A percentile compares a stretch with the other conserved stretches of the same genome.
Conservation (phyloP, 1,284 basidiomycete species). For the Gymnopus androsaceus region DNA sequence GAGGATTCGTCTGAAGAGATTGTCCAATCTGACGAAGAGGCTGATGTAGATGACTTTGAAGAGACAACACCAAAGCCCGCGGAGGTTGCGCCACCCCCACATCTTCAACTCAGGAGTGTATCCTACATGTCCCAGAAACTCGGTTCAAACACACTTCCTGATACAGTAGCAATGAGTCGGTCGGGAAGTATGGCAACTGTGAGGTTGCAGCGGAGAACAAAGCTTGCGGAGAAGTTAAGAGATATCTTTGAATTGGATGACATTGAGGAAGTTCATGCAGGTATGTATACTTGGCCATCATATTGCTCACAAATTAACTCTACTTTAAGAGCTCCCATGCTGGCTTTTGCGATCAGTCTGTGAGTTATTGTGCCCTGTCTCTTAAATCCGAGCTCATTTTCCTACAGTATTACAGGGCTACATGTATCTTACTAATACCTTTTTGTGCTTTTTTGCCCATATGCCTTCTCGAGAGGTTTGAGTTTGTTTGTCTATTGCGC, state of each 20-base stretch:
- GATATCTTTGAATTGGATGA: constrained; percentile 83
- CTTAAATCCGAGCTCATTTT: constrained; percentile 16
- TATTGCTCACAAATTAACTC: constrained; percentile 20
- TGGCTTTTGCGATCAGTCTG: constrained; percentile 85
- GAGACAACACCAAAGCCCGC: constrained; percentile 49
- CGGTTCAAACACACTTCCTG: constrained; percentile 7
- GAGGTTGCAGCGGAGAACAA: constrained; percentile 65
- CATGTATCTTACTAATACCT: constrained; percentile 91
- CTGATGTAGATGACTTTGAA: constrained; percentile 57
- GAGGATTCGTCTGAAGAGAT: constrained; percentile 32
- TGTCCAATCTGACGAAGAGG: constrained; percentile 37
- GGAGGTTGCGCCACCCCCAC: constrained; percentile 9
- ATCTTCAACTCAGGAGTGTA: constrained; percentile 5
- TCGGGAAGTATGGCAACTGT: constrained; percentile 72
- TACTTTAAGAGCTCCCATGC: constrained; percentile 74
- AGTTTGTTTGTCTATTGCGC: not conserved
- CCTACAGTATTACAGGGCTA: constrained; percentile 88
- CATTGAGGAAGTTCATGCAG: constrained; percentile 81
- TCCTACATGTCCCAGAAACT: constrained; percentile 8
- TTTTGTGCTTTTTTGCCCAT: constrained; percentile 96
- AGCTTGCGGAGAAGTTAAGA: constrained; percentile 79
- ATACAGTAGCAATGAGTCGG: constrained; percentile 37
- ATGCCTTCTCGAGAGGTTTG: constrained; percentile 84
- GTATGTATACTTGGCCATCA: constrained; percentile 41
- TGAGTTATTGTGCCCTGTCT: constrained; percentile 63